Evolutionary conservation across 768 basidiomycete genomes (phyloP), one percentile per base, ranked within the genome.

Genomic region (Pluteus cervinus): DNA sequence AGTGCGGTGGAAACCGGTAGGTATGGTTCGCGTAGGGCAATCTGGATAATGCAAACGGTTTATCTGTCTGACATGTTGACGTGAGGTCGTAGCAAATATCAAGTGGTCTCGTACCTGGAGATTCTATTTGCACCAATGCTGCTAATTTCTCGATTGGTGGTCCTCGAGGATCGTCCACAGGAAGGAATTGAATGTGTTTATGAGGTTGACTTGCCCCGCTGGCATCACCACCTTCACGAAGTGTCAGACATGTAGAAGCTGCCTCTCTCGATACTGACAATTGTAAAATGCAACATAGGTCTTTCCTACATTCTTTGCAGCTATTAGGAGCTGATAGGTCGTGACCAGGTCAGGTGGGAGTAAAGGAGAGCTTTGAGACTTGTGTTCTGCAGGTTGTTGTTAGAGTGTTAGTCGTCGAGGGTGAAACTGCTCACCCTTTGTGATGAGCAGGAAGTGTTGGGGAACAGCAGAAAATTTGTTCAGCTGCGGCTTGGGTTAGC

Each of bases 131-230:
- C 7, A 72, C 63, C 14, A 62, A 58, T 47, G 67, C 68, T 4
- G 86, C 81, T 36, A 90, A 66, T 39, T 58, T 63, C 57, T 93
- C 91, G 17, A 92, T 69, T 0, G 92, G 92, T 10, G 86, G 84
- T 2, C 78, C 83, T 24, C 73, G 71, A 22, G 68, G 57, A 26
- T 62, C 63, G 7, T 72, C 71, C 12, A 76, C 52, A 23, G 87
- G 81, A 23, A 93, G 58, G 45, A 93, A 81, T 56, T 94, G 91
- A n/a, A 93, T 47, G 54, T 96, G 92, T 51, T 93, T 90, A 61
- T 93, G 90, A 2, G 73, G 67, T 60, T 96, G 92, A 54, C 88
- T 91, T 8, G 92, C 90, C 18, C 91, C 91, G 40, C 86, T 88
- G 37, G 69, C 65, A 20, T 76, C 68, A 5, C 87, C 87, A 47